Evolutionary conservation across 2,329 filamentous ascomycete species (phyloP), one percentile per base, ranked within the genome.

Genomic region (Trichophyton simii): DNA sequence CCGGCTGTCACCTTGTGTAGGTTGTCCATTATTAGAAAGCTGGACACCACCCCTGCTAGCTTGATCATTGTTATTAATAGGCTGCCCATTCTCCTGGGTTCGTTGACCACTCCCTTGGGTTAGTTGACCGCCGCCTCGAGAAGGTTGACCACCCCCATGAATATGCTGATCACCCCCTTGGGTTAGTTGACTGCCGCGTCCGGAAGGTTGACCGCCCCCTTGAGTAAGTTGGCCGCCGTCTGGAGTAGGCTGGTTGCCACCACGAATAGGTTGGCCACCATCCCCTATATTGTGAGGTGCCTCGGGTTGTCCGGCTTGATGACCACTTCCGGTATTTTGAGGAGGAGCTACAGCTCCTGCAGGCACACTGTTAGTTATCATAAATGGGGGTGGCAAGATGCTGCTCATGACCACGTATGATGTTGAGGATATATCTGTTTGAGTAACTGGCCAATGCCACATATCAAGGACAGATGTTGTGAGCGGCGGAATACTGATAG

Each of bases 331-430:
- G 5, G 20, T 52, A 52, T 15, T 28, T n/a, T 28, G 46, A 2
- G 46, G 46, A 11, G 46, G 46, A 22, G 46, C 7, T 5, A 52
- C 46, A 22, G 46, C 22, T 5, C 25, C 22, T 15, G 20, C 13
- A 3, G 60, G 52, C 28, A 22, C 34, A 9, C 13, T 57, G 4
- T 61, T 50, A 41, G 60, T 61, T 36, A 61, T 59, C 41, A 61
- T 55, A 59, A 61, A 61, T n/a, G 60, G 60, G 7, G 54, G 60
- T 41, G 60, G 60, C 11, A 58, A 41, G 31, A 61, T 61, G 28
- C 60, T 59, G 18, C 41, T 36, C 6, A 58, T 18, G n/a, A 61
- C 34, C 28, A 15, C 22, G 18, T 58, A 42, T 3, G 41, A 36
- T 5, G 60, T 36, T n/a, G 54, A 52, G 9, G 38, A 58, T 8